Evolutionary conservation across 2,329 filamentous ascomycete species (phyloP), one percentile per base, ranked within the genome.

Genomic region (Claviceps sp.): DNA sequence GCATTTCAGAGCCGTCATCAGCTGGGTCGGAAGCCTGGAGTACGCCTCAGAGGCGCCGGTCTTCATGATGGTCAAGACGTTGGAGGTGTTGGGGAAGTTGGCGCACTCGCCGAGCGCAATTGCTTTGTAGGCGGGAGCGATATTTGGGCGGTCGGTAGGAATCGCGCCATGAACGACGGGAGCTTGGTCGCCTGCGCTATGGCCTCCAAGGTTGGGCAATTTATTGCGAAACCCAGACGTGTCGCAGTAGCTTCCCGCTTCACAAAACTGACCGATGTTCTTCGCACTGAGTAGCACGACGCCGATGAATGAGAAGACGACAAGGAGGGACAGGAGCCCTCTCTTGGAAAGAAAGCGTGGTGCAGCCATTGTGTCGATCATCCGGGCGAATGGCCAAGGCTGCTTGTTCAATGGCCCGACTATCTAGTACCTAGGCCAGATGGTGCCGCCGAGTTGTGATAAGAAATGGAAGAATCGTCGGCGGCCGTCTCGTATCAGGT

Each of bases 31-130:
- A 2, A 81, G 61, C 45, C 71, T 73, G 34, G 71, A 65, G 53
- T 70, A 76, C 17, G 74, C 64, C 59, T 80, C 76, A 40, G 74
- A 76, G 2, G 77, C 76, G 38, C 77, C 77, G 3, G 78, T 80
- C 64, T 80, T 80, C 63, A 81, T 71, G 46, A 80, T 63, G 26
- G 80, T 64, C 29, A 75, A 63, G 37, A 76, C 66, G 55, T 70
- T 69, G 45, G 70, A 70, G 11, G 68, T 70, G 52, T 74, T 66
- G 11, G 72, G 70, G 47, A 75, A 71, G 46, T 57, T 54, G 22
- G 62, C 64, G 61, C 70, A 72, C 5, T 63, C 49, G 44, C 62
- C 59, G 40, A 66, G 47, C 51, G 52, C 26, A 52, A 55, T 7
- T 50, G 56, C 50, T 53, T 58, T 3, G 56, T 56, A n/a, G 29